These are phyloP conservation scores for Penicillium sp. DNA, from an alignment of 2,329 filamentous ascomycete genomes.

Conservation along the genomic window DNA sequence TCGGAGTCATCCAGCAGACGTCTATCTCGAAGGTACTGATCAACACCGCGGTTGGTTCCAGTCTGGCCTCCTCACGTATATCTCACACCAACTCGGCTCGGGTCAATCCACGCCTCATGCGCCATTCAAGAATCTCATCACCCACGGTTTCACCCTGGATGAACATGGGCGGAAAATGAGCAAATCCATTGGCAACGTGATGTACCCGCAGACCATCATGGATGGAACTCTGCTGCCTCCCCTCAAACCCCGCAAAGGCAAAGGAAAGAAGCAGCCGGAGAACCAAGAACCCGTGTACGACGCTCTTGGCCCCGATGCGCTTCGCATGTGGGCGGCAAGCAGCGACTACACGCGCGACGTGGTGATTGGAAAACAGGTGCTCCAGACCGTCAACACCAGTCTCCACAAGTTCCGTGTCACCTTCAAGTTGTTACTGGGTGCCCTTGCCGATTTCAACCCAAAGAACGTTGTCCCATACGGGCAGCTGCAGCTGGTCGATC, in stretches of 20 bases:
- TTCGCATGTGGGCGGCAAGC: constrained; percentile 87
- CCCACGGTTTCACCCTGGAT: constrained; percentile 92
- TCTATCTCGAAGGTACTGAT: constrained; percentile 92
- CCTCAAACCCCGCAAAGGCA: constrained; percentile 62
- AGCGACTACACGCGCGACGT: constrained; percentile 91
- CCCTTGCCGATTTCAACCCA: constrained; percentile 59
- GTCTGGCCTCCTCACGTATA: constrained; percentile 84
- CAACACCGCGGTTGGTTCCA: constrained; percentile 99
- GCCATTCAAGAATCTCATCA: constrained; percentile 87
- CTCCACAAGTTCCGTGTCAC: constrained; percentile 86
- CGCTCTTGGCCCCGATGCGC: constrained; percentile 77
- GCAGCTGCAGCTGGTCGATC: constrained; percentile 63
- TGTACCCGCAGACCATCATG: constrained; percentile 80
- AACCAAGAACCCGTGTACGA: constrained; percentile 54
- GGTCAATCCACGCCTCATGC: constrained; percentile 46
- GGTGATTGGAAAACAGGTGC: constrained; percentile 72
- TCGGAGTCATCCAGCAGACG: constrained; percentile 60
- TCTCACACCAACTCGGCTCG: constrained; percentile 57
- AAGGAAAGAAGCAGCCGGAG: constrained; percentile 47
- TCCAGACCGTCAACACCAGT: constrained; percentile 72
- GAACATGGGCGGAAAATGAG: constrained; percentile 95
- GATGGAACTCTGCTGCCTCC: constrained; percentile 74
- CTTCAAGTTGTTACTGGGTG: constrained; percentile 85
- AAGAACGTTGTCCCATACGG: constrained; percentile 40
- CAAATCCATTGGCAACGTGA: constrained; percentile 89